Conservation (phyloP, 2,329 filamentous ascomycete species). For the Alternaria arbusti region DNA sequence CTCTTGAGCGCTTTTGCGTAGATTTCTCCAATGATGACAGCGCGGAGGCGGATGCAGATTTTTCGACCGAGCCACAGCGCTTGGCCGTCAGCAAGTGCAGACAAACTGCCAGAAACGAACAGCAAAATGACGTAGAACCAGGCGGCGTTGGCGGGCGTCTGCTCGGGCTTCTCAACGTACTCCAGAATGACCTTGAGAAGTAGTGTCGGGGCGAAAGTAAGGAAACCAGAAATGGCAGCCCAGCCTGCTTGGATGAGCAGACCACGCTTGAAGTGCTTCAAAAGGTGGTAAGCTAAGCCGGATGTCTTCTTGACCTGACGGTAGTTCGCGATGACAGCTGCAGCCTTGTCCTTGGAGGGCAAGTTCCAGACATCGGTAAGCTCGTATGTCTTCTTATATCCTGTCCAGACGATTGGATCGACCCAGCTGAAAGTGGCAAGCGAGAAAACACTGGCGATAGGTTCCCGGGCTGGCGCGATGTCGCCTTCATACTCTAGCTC, state of each 20-base stretch:
- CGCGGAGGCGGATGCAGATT: slow-evolving; percentile 89
- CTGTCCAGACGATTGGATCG: slow-evolving; percentile 85
- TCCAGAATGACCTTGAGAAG: slow-evolving; percentile 90
- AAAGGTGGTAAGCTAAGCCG: slow-evolving; percentile 77
- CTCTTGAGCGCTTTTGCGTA: slow-evolving; percentile 94
- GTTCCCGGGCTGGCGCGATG: slow-evolving; percentile 85
- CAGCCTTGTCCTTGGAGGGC: slow-evolving; percentile 85
- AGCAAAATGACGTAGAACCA: slow-evolving; percentile 96
- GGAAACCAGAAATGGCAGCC: slow-evolving; percentile 78
- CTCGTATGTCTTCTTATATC: slow-evolving; percentile 84
- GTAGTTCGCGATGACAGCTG: slow-evolving; percentile 79
- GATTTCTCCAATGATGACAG: slow-evolving; percentile 96
- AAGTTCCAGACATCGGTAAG: slow-evolving; percentile 92
- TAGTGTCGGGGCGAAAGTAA: slow-evolving; percentile 90
- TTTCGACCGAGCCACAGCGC: slow-evolving; percentile 93
- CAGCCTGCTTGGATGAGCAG: slow-evolving; percentile 80
- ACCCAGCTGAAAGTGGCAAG: slow-evolving; percentile 90
- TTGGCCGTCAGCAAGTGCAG: slow-evolving; percentile 83
- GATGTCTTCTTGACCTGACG: slow-evolving; percentile 84
- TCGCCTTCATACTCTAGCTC: slow-evolving; percentile 87
- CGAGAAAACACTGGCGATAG: slow-evolving; percentile 86
- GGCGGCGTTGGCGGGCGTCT: slow-evolving; percentile 81
- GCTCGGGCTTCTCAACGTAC: slow-evolving; percentile 84
- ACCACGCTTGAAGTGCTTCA: slow-evolving; percentile 81
- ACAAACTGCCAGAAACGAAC: slow-evolving; percentile 79